Conservation (phyloP, 2,329 filamentous ascomycete species). For the Phaeosphaeriaceae sp. region DNA sequence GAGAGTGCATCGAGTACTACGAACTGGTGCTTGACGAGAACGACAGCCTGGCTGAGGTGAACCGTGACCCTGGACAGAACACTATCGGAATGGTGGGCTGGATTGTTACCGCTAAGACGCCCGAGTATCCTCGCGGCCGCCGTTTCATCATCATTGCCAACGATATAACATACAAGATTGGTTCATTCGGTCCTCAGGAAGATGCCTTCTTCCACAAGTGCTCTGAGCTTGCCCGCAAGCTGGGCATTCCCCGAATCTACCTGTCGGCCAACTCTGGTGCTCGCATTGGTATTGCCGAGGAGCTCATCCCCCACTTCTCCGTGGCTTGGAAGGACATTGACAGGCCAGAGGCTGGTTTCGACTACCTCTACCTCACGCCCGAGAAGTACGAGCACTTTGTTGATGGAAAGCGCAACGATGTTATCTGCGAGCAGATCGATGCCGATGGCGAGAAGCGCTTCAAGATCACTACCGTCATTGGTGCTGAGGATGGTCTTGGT, state of each 20-base stretch:
- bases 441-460: constrained; percentile 90
- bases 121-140: constrained; percentile 91
- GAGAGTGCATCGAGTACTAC: constrained; percentile 91
- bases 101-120: constrained; percentile 92
- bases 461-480: constrained; percentile 93
- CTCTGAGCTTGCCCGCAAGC: constrained; percentile 90
- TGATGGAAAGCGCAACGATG: constrained; percentile 75
- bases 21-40: constrained; percentile 95
- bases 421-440: constrained; percentile 85
- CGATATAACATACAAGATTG: constrained; percentile 99
- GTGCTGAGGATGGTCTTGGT: constrained; percentile 93
- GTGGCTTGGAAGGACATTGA: constrained; percentile 90
- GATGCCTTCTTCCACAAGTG: constrained; percentile 99
- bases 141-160: constrained; percentile 97
- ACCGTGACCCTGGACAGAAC: constrained; percentile 94
- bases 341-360: constrained; percentile 89
- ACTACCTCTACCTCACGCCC: constrained; percentile 92
- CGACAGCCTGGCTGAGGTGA: constrained; percentile 90
- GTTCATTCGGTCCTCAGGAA: constrained; percentile 94
- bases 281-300: constrained; percentile 93
- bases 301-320: constrained; percentile 95
- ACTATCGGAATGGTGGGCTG: constrained; percentile 98
- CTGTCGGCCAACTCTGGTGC: constrained; percentile 98
- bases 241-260: constrained; percentile 96
- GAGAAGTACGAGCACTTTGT: constrained; percentile 88